Percentiles rank a stretch among this genome's conserved stretches.
phyloP scores from a whole-genome alignment of 192 early-diverging fungal genomes.

The Jimgerdemannia flammicorona region DNA sequence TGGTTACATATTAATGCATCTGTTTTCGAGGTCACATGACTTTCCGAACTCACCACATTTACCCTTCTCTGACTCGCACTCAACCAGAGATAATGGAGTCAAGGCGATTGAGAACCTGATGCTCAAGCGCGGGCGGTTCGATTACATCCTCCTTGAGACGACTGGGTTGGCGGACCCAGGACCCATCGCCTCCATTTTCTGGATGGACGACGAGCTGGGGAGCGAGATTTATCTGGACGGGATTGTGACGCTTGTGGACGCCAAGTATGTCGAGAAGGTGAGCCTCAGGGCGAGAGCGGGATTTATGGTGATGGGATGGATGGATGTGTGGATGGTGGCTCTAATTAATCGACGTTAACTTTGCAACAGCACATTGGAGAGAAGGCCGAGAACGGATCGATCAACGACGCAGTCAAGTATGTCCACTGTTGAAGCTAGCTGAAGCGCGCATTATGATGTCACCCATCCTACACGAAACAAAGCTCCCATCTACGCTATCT shows the following conservation, averaged over 20 bases:
- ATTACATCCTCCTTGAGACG: slow-evolving; percentile 95
- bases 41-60: no score
- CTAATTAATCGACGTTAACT: background rate
- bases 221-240: slow-evolving; percentile 90
- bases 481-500: background rate
- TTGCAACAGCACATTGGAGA: slow-evolving; percentile 41
- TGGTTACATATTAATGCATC: no score
- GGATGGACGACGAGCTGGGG: slow-evolving; percentile 93
- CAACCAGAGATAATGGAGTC: slow-evolving; percentile 81
- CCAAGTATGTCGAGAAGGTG: slow-evolving; percentile 30
- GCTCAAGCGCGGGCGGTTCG: slow-evolving; percentile 89
- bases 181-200: slow-evolving; percentile 93
- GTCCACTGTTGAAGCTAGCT: no score
- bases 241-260: slow-evolving; percentile 71
- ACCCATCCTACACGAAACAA: no score
- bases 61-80: background rate
- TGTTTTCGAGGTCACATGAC: no score
- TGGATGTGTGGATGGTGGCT: background rate
- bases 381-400: slow-evolving; percentile 37
- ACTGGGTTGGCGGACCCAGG: slow-evolving; percentile 66
- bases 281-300: background rate
- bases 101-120: slow-evolving; percentile 92
- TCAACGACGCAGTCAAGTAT: slow-evolving; percentile 65
- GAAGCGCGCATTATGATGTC: no score
- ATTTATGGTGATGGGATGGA: background rate